Conservation (phyloP, 768 basidiomycete genomes). For the Rhizopogon vinicolor region DNA sequence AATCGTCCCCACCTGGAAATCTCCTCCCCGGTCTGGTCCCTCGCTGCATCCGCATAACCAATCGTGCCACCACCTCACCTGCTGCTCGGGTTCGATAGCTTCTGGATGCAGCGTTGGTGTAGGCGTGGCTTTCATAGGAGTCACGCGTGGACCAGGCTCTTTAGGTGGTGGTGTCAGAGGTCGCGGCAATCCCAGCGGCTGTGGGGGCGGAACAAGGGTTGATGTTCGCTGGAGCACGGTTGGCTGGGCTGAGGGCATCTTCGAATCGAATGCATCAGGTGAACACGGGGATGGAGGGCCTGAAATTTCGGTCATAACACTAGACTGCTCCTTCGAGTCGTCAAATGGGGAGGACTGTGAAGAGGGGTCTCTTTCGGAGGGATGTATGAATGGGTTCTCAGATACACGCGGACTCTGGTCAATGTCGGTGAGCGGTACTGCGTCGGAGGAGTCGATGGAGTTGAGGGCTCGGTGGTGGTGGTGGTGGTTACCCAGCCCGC, state of each 20-base stretch:
- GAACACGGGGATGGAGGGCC: not conserved
- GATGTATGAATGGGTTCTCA: slow-evolving; percentile 44
- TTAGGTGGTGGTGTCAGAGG: slow-evolving; percentile 54
- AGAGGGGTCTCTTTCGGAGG: slow-evolving; percentile 11
- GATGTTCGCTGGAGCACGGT: slow-evolving; percentile 19
- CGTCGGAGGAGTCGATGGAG: slow-evolving; percentile 50
- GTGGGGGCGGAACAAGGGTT: slow-evolving; percentile 38
- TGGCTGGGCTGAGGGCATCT: slow-evolving; percentile 4
- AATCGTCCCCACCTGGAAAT: slow-evolving; percentile 52
- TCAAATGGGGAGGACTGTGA: slow-evolving; percentile 29
- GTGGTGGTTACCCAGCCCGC: slow-evolving; percentile 29
- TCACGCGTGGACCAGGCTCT: slow-evolving; percentile 30
- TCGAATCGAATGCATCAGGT: not conserved
- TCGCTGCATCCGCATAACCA: slow-evolving; percentile 81
- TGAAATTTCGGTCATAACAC: slow-evolving; percentile 13
- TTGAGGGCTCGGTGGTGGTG: slow-evolving; percentile 36
- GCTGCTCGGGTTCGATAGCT: slow-evolving; percentile 21
- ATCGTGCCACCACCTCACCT: slow-evolving; percentile 77
- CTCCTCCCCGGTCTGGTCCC: slow-evolving; percentile 67
- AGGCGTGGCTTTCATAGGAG: slow-evolving; percentile 33
- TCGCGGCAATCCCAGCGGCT: slow-evolving; percentile 58
- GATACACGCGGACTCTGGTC: slow-evolving; percentile 33
- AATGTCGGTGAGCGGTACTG: slow-evolving; percentile 51
- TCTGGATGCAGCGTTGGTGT: slow-evolving; percentile 24
- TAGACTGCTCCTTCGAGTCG: slow-evolving; percentile 25